phyloP scores from a whole-genome alignment of 192 early-diverging fungal genomes.

The Rhizoclosmatium globosum region DNA sequence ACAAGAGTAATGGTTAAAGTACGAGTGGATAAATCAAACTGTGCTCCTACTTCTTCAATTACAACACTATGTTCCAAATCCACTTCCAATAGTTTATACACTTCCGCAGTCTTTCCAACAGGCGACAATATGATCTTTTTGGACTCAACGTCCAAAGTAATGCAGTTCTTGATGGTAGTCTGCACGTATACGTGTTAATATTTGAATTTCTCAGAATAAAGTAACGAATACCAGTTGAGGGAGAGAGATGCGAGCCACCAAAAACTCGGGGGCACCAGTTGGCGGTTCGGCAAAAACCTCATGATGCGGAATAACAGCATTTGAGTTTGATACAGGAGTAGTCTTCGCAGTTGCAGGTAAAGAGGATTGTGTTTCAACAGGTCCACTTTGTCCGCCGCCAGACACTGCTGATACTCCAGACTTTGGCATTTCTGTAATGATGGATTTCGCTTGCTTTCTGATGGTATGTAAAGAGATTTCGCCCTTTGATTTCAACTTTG shows the following conservation, averaged over 20 bases:
- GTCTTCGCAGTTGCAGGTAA: background rate
- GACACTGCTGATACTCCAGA: background rate
- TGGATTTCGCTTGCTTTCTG: constrained; percentile 37
- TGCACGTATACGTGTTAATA: background rate
- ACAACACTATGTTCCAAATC: background rate
- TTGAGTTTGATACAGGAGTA: background rate
- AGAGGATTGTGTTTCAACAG: background rate
- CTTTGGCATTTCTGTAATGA: constrained; percentile 34
- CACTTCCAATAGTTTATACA: constrained; percentile 9
- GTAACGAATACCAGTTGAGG: constrained; percentile 23
- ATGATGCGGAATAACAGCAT: constrained; percentile 14
- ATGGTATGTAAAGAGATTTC: constrained; percentile 58
- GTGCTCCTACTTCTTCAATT: constrained; percentile 31
- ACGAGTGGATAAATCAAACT: constrained; percentile 34
- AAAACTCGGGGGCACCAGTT: constrained; percentile 15
- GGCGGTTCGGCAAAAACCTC: constrained; percentile 31
- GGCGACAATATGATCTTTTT: constrained; percentile 4
- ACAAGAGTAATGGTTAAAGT: constrained; percentile 29
- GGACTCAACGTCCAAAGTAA: constrained; percentile 21
- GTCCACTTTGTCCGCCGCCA: background rate
- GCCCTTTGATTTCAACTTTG: constrained; percentile 59
- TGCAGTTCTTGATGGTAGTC: constrained; percentile 11
- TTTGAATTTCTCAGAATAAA: background rate
- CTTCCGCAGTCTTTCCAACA: background rate
- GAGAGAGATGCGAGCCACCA: constrained; percentile 23